These are phyloP conservation scores for Cladorrhinum sp. DNA, from an alignment of 2,329 filamentous ascomycete genomes.

Conservation along the genomic window DNA sequence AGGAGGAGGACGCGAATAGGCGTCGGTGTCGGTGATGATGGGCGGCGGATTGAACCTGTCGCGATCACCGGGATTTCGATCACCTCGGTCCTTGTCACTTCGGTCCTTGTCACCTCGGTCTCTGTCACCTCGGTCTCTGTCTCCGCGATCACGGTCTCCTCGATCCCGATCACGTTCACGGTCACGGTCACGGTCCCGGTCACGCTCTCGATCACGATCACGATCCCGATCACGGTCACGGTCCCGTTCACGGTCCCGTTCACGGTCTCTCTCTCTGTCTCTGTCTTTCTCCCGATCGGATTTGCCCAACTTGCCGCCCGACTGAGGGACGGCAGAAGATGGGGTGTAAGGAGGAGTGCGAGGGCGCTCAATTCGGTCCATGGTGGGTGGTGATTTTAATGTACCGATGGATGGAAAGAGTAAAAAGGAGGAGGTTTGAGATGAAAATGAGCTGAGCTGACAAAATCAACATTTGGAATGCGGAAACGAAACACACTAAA, in stretches of 20 bases:
- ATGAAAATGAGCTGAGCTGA: not conserved
- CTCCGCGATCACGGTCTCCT: not conserved
- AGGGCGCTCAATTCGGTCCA: not conserved
- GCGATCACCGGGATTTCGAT: not conserved
- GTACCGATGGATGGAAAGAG: not conserved
- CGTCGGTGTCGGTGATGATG: slow-evolving; percentile 4
- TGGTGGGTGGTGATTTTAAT: not conserved
- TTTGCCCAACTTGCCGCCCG: not conserved
- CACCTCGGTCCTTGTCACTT: not conserved
- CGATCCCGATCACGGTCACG: not conserved
- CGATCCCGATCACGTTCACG: not conserved
- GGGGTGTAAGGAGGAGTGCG: not conserved
- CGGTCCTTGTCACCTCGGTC: not conserved
- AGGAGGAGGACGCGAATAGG: slow-evolving; percentile 5
- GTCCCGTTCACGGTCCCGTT: not conserved
- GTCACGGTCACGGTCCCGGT: not conserved
- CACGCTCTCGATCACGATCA: not conserved
- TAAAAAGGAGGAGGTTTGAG: not conserved
- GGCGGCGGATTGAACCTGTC: not conserved
- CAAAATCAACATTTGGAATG: not conserved
- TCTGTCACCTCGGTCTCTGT: not conserved
- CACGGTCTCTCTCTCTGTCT: not conserved
- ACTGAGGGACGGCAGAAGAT: not conserved
- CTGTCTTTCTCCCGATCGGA: not conserved
- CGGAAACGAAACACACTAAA: not conserved